These are phyloP conservation scores for Glycine tomentella DNA, from an alignment of 306 rosid species.

Conservation along the genomic window DNA sequence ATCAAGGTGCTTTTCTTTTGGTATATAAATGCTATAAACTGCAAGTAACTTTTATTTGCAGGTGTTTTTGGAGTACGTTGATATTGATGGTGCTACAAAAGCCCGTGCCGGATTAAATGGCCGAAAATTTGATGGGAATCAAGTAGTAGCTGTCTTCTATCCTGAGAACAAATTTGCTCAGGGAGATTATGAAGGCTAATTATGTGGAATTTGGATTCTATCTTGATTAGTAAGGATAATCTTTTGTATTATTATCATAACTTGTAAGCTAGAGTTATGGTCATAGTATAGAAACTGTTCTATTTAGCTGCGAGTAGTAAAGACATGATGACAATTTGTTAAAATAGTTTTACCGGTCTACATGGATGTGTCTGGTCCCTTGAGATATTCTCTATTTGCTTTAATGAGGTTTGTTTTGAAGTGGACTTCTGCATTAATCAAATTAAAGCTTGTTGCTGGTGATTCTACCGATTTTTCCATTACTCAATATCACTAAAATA, in stretches of 20 bases:
- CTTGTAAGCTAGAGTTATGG: slow-evolving; percentile 34
- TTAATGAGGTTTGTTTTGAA: slow-evolving; percentile 24
- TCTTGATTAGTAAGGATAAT: slow-evolving; percentile 39
- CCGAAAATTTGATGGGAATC: slow-evolving; percentile 86
- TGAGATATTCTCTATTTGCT: not conserved
- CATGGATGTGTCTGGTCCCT: not conserved
- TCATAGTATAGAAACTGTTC: slow-evolving; percentile 24
- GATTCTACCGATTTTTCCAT: not conserved
- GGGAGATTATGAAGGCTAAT: slow-evolving; percentile 84
- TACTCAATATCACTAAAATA: not conserved
- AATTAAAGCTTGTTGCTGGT: not conserved
- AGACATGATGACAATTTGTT: slow-evolving; percentile 39
- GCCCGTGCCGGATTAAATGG: slow-evolving; percentile 91
- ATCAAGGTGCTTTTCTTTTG: not conserved
- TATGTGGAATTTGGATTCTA: slow-evolving; percentile 23
- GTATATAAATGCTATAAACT: not conserved
- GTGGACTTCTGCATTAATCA: not conserved
- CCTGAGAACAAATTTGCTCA: slow-evolving; percentile 83
- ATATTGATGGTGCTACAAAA: slow-evolving; percentile 80
- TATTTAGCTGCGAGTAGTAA: not conserved
- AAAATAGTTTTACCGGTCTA: slow-evolving; percentile 17
- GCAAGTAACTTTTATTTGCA: slow-evolving; percentile 35
- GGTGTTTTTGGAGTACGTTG: slow-evolving; percentile 96
- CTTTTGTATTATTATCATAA: slow-evolving; percentile 12
- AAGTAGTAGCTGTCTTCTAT: slow-evolving; percentile 82